Evolutionary conservation across 495 filamentous ascomycete species (phyloP), one percentile per base, ranked within the genome.

Genomic region (Halenospora varia): DNA sequence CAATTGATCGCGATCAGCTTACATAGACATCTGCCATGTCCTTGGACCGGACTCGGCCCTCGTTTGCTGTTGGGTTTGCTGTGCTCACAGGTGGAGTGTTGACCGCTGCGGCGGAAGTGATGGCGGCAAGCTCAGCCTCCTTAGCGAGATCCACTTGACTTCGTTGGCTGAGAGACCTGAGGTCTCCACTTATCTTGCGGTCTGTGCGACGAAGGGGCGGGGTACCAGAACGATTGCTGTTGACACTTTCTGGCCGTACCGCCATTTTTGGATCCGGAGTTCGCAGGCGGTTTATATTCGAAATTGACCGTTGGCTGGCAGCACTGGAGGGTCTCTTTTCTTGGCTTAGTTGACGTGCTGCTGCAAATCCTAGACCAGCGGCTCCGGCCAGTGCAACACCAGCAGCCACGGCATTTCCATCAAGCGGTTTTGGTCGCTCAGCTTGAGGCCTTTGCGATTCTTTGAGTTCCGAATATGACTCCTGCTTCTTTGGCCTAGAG

Each of bases 11-110:
- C 17, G 20, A 51, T 59, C 3, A 48, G 88, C 92, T 85, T 84
- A 96, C 92, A 75, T 88, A 96, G 76, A 95, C 88, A 80, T 96
- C 89, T 67, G 88, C 79, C 91, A 96, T 96, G 75, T 85, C 88
- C 73, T 82, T 85, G 69, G 86, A 74, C 68, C 87, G 86, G 67
- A 82, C 85, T 73, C 90, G 92, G 80, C 89, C 87, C 81, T 91
- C 89, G 79, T 92, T 89, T 64, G 84, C 89, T 69, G 88, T 78
- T 62, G 86, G 84, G 68, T 90, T 86, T 75, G 85, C 83, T 64
- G 80, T 83, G 64, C 82, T 82, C 78, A 67, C 82, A 81, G 46
- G 77, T 79, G 75, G 59, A 18, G 10, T 17, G 48, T 25, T 50
- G 51, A 56, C 47, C 20, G 53, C 39, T 45, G 57, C 18, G 19